Percentiles rank a stretch among this genome's conserved stretches.
Evolutionary conservation across 148 eudicot species (phyloP).

Genomic region (Chenopodium quinoa): DNA sequence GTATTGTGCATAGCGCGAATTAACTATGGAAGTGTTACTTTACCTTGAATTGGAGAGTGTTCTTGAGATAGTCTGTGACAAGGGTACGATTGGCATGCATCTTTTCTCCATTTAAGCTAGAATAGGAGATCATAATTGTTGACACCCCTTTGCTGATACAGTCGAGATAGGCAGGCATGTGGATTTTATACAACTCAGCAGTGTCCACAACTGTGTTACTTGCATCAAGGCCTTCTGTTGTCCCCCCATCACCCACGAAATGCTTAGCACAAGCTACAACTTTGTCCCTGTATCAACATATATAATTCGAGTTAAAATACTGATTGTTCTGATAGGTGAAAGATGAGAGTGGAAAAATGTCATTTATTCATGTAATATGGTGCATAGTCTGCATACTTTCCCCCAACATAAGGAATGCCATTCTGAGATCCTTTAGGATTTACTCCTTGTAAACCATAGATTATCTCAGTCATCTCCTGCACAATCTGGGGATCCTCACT

Average conservation of each 20-base stretch:
- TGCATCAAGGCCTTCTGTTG: conserved; percentile 29
- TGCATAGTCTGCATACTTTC: conserved; percentile 19
- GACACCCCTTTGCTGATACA: conserved; percentile 35
- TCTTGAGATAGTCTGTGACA: conserved; percentile 30
- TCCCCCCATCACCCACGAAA: conserved; percentile 40
- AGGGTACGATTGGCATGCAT: conserved; percentile 32
- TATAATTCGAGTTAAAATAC: neutral
- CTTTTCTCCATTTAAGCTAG: conserved; percentile 36
- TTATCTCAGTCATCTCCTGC: conserved; percentile 36
- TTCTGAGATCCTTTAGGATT: conserved; percentile 2
- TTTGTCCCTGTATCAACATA: conserved; percentile 22
- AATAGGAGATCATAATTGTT: conserved; percentile 35
- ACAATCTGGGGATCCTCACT: conserved; percentile 39
- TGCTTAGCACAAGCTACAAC: conserved; percentile 40
- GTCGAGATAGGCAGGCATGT: conserved; percentile 42
- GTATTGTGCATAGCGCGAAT: neutral
- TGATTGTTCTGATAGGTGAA: neutral
- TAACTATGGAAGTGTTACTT: neutral
- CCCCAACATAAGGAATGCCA: conserved; percentile 31
- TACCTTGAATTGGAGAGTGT: conserved; percentile 29
- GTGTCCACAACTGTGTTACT: conserved; percentile 27
- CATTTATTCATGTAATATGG: neutral
- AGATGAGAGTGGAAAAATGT: neutral
- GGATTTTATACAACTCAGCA: conserved; percentile 27
- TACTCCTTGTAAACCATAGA: conserved; percentile 36